Evolutionary conservation across 352 stramenopile species (phyloP).

Genomic region (Globisporangium echinulatum): DNA sequence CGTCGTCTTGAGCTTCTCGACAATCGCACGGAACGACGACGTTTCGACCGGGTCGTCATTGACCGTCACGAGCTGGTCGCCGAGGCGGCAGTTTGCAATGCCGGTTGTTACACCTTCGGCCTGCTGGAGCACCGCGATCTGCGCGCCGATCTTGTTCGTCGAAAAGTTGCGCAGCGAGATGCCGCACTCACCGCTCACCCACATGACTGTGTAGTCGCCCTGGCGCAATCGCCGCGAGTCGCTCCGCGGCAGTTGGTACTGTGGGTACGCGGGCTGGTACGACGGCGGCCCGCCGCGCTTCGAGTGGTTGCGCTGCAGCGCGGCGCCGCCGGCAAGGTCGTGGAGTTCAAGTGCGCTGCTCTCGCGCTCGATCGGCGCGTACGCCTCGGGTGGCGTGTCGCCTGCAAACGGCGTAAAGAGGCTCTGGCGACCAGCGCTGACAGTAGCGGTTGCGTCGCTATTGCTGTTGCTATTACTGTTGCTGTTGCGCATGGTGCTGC

Average conservation of each 20-base stretch:
- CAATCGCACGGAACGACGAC: conserved; percentile 62
- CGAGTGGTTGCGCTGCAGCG: conserved; percentile 24
- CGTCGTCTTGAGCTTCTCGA: conserved; percentile 70
- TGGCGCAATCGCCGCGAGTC: conserved; percentile 9
- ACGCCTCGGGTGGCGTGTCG: conserved; percentile 3
- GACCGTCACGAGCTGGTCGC: conserved; percentile 67
- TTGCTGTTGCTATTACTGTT: conserved; percentile 6
- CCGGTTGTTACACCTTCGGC: conserved; percentile 70
- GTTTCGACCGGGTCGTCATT: conserved; percentile 63
- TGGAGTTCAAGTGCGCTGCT: conserved; percentile 12
- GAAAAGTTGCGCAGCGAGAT: conserved; percentile 84
- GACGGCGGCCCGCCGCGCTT: conserved; percentile 12
- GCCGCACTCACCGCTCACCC: conserved; percentile 74
- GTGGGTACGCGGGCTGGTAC: conserved; percentile 21
- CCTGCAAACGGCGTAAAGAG: conserved; percentile 32
- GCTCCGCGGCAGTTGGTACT: conserved; percentile 11
- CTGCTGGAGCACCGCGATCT: conserved; percentile 77
- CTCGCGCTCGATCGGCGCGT: conserved; percentile 6
- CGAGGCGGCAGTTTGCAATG: conserved; percentile 69
- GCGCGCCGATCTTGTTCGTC: conserved; percentile 61
- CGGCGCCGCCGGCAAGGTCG: conserved; percentile 2
- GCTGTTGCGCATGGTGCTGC: conserved; percentile 11
- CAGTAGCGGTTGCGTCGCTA: neutral
- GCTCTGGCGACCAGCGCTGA: conserved; percentile 12
- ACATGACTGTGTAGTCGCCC: conserved; percentile 67